Evolutionary conservation across 805 yeast species (phyloP), one percentile per base, ranked within the genome.

Genomic region (Yarrowia sp.): DNA sequence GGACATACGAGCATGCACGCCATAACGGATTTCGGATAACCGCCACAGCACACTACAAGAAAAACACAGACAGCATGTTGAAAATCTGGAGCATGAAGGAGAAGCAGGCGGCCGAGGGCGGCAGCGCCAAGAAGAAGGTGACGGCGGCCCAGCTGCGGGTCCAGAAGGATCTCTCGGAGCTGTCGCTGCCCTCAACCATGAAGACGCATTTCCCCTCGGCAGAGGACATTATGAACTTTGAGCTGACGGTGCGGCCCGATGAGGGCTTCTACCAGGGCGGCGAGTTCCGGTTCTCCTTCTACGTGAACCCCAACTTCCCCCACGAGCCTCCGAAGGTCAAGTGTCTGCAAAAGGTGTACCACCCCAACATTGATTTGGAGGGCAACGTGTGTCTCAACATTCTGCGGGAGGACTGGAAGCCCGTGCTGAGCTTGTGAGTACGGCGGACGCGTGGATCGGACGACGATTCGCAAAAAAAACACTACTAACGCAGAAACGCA

Each of bases 391-490:
- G 99, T 71, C 79, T 93, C 64, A 93, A 93, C 71, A 92, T 93
- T 33, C 77, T 93, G 63, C 78, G 98, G 67, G 97, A 92, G 72
- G 98, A 93, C 72, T 93, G 99, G 99, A 85, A 91, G 27, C 98
- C 99, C 0, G 96, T 91, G 0, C 77, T 93, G 66, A 88, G 87
- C 63, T 76, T 93, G 69, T 67, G 62, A 32, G 71, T 63, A 22
- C 7, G 4, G 12, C 7, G 22, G 16, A 13, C 16, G 6, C n/a
- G 2, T n/a, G n/a, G 29, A 27, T 24, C 27, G 27, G 27, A 24
- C 27, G 27, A 24, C 8, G 5, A 24, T 24, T 24, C 8, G 27
- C 5, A n/a, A n/a, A n/a, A n/a, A n/a, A n/a, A n/a, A n/a, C n/a
- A n/a, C n/a, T 36, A 5, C 63, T 55, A 55, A 55, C 61, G 1